phyloP scores from a whole-genome alignment of 352 stramenopile species.

The Elongisporangium anandrum region DNA sequence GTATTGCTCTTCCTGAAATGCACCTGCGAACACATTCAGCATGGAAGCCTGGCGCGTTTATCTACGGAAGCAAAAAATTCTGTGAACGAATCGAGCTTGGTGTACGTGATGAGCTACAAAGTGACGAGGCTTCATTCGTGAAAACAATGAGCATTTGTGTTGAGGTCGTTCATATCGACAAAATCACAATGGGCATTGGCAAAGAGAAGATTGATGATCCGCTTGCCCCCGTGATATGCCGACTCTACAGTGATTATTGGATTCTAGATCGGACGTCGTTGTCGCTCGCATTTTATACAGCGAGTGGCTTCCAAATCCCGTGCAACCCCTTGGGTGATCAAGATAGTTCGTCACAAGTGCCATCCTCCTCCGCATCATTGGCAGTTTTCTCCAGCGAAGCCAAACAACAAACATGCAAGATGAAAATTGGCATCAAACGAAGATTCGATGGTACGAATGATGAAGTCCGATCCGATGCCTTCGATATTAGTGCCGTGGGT shows the following conservation, averaged over 20 bases:
- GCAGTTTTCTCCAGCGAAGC: conserved; percentile 70
- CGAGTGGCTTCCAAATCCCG: conserved; percentile 51
- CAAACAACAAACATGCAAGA: conserved; percentile 59
- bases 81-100: conserved; percentile 68
- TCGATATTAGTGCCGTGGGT: conserved; percentile 76
- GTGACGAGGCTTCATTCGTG: conserved; percentile 5
- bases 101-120: conserved; percentile 29
- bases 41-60: conserved; percentile 53
- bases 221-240: conserved; percentile 57
- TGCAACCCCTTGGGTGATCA: conserved; percentile 16
- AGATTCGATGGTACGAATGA: conserved; percentile 11
- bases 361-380: conserved; percentile 45
- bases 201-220: conserved; percentile 6
- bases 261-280: conserved; percentile 77
- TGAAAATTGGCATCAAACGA: conserved; percentile 66
- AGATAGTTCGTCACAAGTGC: conserved; percentile 4
- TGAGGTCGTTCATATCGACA: conserved; percentile 18
- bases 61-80: conserved; percentile 63
- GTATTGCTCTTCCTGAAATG: conserved; percentile 64
- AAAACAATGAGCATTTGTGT: conserved; percentile 43
- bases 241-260: conserved; percentile 83
- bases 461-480: conserved; percentile 67
- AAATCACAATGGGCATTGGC: conserved; percentile 6
- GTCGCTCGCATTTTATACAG: conserved; percentile 64
- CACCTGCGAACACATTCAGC: conserved; percentile 43